phyloP scores from a whole-genome alignment of 2,329 filamentous ascomycete species.

The Ophiosphaerella narmari region DNA sequence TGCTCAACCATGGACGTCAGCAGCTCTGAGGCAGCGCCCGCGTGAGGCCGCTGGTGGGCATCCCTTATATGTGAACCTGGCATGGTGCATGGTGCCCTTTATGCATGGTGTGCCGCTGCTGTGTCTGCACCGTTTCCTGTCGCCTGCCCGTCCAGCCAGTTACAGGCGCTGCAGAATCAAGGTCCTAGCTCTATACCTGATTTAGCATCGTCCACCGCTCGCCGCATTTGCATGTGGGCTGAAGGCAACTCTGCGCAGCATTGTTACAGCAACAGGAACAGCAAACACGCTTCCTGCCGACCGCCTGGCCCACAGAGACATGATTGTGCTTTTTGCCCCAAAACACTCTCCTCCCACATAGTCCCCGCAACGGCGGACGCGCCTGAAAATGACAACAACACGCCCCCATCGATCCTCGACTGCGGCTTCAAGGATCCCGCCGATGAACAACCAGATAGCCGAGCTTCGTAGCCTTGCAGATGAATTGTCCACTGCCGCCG shows the following conservation, averaged over 20 bases:
- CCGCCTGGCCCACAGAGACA: slow-evolving; percentile 26
- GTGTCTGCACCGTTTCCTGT: slow-evolving; percentile 19
- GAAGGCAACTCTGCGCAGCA: no score
- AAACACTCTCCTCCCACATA: slow-evolving; percentile 24
- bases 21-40: slow-evolving; percentile 16
- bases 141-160: no score
- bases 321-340: slow-evolving; percentile 28
- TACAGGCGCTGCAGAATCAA: slow-evolving; percentile 16
- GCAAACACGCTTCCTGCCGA: slow-evolving; percentile 10
- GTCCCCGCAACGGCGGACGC: slow-evolving; percentile 31
- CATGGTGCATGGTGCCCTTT: no score
- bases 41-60: slow-evolving; percentile 20
- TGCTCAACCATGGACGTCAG: slow-evolving; percentile 3
- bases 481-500: slow-evolving; percentile 40
- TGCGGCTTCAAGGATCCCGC: slow-evolving; percentile 49
- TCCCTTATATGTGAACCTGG: not conserved
- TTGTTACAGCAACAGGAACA: not conserved
- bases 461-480: slow-evolving; percentile 46
- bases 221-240: not conserved
- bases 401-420: slow-evolving; percentile 46
- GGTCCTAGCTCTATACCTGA: slow-evolving; percentile 21
- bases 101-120: not conserved
- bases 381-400: slow-evolving; percentile 41
- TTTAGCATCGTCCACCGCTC: slow-evolving; percentile 13
- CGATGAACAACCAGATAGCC: slow-evolving; percentile 59